A percentile compares a stretch with the other conserved stretches of the same genome.
phyloP scores from a whole-genome alignment of 345 rosid genomes.

The Nephelium lappaceum region DNA sequence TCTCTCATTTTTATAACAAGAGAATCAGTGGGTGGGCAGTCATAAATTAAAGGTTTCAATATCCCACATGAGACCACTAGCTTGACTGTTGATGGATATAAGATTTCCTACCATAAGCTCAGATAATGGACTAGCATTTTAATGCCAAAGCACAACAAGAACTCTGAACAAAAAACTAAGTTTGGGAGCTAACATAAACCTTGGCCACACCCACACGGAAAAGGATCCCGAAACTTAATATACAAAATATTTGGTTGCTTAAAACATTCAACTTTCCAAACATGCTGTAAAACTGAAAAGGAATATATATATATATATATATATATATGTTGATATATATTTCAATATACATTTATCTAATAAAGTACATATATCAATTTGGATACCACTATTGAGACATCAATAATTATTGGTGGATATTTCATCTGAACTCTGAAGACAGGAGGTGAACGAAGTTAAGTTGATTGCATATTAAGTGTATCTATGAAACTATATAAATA shows the following conservation, averaged over 20 bases:
- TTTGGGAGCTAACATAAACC: not conserved
- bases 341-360: not conserved
- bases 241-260: not conserved
- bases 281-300: slow-evolving; percentile 1
- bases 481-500: too few relatives aligned
- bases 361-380: not conserved
- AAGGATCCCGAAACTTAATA: not conserved
- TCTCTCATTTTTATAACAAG: too few relatives aligned
- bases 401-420: not conserved
- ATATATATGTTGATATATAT: too few relatives aligned
- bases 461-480: too few relatives aligned
- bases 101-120: too few relatives aligned
- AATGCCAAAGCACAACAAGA: too few relatives aligned
- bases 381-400: not conserved
- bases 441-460: not conserved
- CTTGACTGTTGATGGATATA: not conserved
- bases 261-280: not conserved
- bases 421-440: not conserved
- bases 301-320: too few relatives aligned
- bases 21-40: not conserved
- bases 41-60: not conserved
- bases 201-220: not conserved
- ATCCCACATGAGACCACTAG: not conserved
- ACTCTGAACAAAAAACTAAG: too few relatives aligned
- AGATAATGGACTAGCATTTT: too few relatives aligned